Conservation (phyloP, 805 yeast genomes). For the Saturnispora silvae region DNA sequence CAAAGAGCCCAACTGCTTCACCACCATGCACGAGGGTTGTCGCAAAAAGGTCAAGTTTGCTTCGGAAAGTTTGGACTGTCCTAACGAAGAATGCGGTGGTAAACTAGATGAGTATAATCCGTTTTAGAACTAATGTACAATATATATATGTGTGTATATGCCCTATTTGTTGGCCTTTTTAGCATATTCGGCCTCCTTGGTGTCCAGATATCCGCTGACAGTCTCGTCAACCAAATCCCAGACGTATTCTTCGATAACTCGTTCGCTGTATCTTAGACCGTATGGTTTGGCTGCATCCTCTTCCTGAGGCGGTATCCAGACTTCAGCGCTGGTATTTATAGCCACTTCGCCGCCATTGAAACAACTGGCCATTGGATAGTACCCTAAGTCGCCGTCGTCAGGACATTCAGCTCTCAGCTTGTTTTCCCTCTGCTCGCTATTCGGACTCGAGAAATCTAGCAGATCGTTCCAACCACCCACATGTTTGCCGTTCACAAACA, state of each 20-base stretch:
- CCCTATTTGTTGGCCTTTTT: no score
- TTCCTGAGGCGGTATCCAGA: conserved; percentile 34
- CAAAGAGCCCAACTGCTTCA: conserved; percentile 24
- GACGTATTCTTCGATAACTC: conserved; percentile 67
- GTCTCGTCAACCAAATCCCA: conserved; percentile 83
- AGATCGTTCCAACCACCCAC: conserved; percentile 54
- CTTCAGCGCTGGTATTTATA: conserved; percentile 58
- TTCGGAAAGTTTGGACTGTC: conserved; percentile 24
- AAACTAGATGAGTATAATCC: conserved; percentile 12
- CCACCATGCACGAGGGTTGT: conserved; percentile 42
- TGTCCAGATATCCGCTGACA: conserved; percentile 48
- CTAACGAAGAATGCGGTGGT: conserved; percentile 19
- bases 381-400: conserved; percentile 83
- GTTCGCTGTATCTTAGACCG: conserved; percentile 52
- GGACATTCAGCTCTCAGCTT: conserved; percentile 19
- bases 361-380: conserved; percentile 82
- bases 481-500: conserved; percentile 68
- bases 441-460: conserved; percentile 71
- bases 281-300: conserved; percentile 35
- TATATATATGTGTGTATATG: no score
- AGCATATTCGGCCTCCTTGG: conserved; percentile 11
- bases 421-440: conserved; percentile 37
- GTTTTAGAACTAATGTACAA: conserved; percentile 8
- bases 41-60: conserved; percentile 29
- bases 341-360: conserved; percentile 69